A percentile compares a stretch with the other conserved stretches of the same genome.
phyloP scores from a whole-genome alignment of 768 basidiomycete genomes.

The Russula foetens region DNA sequence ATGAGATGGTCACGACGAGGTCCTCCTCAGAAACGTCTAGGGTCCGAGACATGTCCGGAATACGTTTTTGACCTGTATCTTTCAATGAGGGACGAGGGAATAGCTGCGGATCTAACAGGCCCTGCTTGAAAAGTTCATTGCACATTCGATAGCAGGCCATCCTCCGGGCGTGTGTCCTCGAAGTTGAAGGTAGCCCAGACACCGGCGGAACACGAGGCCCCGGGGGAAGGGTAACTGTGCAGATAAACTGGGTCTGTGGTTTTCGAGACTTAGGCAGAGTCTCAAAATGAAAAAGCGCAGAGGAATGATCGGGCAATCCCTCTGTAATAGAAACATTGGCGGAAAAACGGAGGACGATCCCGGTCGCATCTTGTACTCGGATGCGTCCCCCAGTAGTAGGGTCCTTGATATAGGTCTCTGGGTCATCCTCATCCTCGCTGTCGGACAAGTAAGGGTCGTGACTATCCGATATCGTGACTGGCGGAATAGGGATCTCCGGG shows the following conservation, averaged over 20 bases:
- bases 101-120: constrained; percentile 40
- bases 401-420: constrained; percentile 42
- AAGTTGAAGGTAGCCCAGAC: constrained; percentile 38
- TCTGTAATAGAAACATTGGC: constrained; percentile 17
- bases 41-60: constrained; percentile 8
- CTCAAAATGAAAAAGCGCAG: constrained; percentile 29
- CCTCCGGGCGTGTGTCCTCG: constrained; percentile 47
- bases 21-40: constrained; percentile 12
- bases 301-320: background rate
- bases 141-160: constrained; percentile 54
- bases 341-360: constrained; percentile 47
- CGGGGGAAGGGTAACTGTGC: constrained; percentile 41
- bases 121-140: constrained; percentile 37
- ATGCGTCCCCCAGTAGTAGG: constrained; percentile 55
- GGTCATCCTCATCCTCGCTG: constrained; percentile 39
- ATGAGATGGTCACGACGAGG: background rate
- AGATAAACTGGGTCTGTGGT: constrained; percentile 32
- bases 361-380: constrained; percentile 47
- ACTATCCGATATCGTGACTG: constrained; percentile 34
- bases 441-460: constrained; percentile 40
- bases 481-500: constrained; percentile 37
- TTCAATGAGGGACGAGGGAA: constrained; percentile 24
- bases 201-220: constrained; percentile 35
- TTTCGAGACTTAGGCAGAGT: constrained; percentile 29
- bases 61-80: constrained; percentile 18